phyloP scores from a whole-genome alignment of 257 asterid genomes.

The Sherardia arvensis region DNA sequence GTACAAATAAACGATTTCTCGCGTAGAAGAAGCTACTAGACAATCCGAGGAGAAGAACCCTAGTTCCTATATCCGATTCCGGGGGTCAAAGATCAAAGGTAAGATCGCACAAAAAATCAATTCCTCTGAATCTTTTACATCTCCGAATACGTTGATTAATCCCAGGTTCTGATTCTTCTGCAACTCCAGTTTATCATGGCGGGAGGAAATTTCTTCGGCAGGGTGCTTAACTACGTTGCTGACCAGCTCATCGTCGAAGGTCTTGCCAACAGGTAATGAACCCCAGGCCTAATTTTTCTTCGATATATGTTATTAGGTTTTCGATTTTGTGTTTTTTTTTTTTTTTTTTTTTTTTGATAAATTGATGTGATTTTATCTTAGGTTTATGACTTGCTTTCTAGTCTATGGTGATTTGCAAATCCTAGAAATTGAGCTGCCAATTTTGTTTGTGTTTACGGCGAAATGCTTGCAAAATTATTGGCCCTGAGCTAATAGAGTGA shows the following conservation, averaged over 20 bases:
- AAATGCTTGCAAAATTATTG: not conserved
- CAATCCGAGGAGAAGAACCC: not conserved
- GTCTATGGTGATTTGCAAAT: conserved; percentile 13
- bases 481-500: too few species aligned
- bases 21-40: not conserved
- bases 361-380: not conserved
- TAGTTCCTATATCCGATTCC: conserved; percentile 1
- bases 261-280: conserved; percentile 64
- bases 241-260: conserved; percentile 42
- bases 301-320: not conserved
- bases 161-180: not conserved
- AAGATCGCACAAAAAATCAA: not conserved
- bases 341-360: too few species aligned
- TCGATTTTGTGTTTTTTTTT: too few species aligned
- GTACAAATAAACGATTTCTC: not conserved
- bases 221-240: conserved; percentile 53
- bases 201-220: conserved; percentile 62
- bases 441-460: not conserved
- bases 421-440: not conserved
- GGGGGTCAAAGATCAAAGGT: conserved; percentile 1
- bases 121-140: not conserved
- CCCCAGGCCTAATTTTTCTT: not conserved
- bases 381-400: not conserved
- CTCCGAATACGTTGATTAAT: not conserved
- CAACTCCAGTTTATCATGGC: conserved; percentile 32